Conservation (phyloP, 305 asterid species). For the Fraxinus paxiana region DNA sequence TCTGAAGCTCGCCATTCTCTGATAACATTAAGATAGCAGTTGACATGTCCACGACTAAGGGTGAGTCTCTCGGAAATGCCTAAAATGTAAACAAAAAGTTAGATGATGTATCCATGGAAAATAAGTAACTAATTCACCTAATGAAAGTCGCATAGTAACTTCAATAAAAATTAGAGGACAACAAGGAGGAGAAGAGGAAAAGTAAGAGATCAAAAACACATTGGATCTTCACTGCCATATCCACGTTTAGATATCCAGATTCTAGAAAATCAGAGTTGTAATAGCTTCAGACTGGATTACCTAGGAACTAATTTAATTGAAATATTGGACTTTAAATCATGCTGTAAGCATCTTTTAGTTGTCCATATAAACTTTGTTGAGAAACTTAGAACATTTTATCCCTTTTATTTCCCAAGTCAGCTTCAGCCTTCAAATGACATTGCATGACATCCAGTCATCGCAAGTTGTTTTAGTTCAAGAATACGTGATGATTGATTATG, state of each 20-base stretch:
- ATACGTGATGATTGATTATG: neutral
- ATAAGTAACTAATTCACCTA: neutral
- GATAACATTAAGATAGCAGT: constrained; percentile 61
- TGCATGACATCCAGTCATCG: neutral
- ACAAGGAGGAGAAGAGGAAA: neutral
- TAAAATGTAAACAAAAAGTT: constrained; percentile 12
- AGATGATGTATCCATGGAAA: neutral
- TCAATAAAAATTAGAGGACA: neutral
- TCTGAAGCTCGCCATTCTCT: constrained; percentile 62
- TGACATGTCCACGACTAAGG: constrained; percentile 69
- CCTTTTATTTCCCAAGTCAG: neutral
- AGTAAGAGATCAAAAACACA: neutral
- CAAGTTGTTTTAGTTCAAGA: neutral
- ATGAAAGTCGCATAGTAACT: neutral
- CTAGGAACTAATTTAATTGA: neutral
- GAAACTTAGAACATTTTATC: neutral
- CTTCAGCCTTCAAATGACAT: neutral
- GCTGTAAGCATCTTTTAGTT: neutral
- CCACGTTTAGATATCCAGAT: neutral
- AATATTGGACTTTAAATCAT: neutral
- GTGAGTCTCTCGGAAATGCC: constrained; percentile 80
- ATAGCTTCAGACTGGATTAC: neutral
- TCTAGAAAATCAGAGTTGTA: neutral
- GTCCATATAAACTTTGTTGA: neutral
- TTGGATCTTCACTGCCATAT: neutral